Base-by-base conservation (phyloP, 768 basidiomycete species). In the Boletus reticuloceps region DNA sequence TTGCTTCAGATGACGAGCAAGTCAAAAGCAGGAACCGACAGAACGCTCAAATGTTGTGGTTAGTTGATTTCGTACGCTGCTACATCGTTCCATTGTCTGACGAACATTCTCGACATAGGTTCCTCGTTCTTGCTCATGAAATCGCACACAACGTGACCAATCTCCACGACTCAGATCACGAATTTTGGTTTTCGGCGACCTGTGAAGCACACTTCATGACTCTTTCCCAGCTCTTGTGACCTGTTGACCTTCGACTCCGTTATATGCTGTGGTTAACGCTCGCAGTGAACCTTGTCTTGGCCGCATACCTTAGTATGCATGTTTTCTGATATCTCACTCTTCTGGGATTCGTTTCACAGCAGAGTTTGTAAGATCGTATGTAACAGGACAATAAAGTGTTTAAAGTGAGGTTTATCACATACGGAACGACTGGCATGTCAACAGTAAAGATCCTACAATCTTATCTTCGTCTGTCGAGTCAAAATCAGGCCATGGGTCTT, bases 141-240 rank as follows among this genome's bases (percentile, higher is more conserved):
- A 89, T 92, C 58, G 90, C 90, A 9, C 94, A 96, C 70, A 96
- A 95, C 63, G 72, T 95, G 2, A 86, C 91, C 5, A 77, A 82
- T 36, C 81, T 80, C 0, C 94, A 95, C 61, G 90, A 94, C 68
- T 83, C 89, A 1, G 86, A 92, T 62, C 93, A 95, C 62, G 91
- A 91, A 57, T 96, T 96, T 69, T 96, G 91, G 72, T 93, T 94
- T 63, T 89, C 91, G 32, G 84, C 88, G 4, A 87, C 95, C 27
- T 89, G 88, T 59, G 90, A 95, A 71, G 79, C 76, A 43, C 77
- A 78, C 67, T 63, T 86, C 25, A 58, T 72, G 41, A 58, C 67
- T 9, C 71, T 84, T 19, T 72, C 64, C 16, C 65, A 56, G 40
- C 63, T 40, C 5, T n/a, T 53, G 38, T n/a, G 7, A 31, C 51